A percentile compares a stretch with the other conserved stretches of the same genome.
Evolutionary conservation across 805 yeast species (phyloP).

Genomic region (Metschnikowia anglica): DNA sequence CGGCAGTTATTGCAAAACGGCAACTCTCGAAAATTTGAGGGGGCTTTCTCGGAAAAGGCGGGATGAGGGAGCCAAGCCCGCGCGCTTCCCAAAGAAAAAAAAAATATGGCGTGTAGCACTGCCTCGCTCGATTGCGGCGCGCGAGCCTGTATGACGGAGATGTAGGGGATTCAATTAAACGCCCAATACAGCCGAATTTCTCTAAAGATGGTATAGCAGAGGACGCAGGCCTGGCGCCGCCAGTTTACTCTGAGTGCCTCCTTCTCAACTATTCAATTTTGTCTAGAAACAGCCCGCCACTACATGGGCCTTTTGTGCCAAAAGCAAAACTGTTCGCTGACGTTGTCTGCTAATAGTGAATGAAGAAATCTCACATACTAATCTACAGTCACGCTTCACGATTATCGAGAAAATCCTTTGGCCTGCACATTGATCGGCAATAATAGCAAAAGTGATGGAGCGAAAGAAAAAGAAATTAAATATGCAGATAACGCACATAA

Average conservation of each 20-base stretch:
- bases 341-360: too few relatives aligned
- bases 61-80: neutral
- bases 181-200: constrained; percentile 2
- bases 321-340: too few relatives aligned
- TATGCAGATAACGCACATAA: constrained; percentile 11
- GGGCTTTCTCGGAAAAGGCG: neutral
- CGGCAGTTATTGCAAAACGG: neutral
- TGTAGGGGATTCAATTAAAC: neutral
- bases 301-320: too few relatives aligned
- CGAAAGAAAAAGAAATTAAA: constrained; percentile 4
- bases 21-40: neutral
- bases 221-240: too few relatives aligned
- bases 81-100: neutral
- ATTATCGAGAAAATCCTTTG: constrained; percentile 5
- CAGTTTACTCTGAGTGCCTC: too few relatives aligned
- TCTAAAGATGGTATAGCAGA: constrained; percentile 4
- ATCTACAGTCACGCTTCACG: neutral
- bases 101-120: constrained; percentile 10
- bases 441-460: constrained; percentile 3
- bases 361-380: too few relatives aligned
- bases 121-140: constrained; percentile 5
- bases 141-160: constrained; percentile 2
- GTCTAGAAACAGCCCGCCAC: too few relatives aligned
- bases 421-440: constrained; percentile 4
- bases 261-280: too few relatives aligned